Evolutionary conservation across 2,329 filamentous ascomycete genomes (phyloP).

Genomic region (Parascedosporium putredinis): DNA sequence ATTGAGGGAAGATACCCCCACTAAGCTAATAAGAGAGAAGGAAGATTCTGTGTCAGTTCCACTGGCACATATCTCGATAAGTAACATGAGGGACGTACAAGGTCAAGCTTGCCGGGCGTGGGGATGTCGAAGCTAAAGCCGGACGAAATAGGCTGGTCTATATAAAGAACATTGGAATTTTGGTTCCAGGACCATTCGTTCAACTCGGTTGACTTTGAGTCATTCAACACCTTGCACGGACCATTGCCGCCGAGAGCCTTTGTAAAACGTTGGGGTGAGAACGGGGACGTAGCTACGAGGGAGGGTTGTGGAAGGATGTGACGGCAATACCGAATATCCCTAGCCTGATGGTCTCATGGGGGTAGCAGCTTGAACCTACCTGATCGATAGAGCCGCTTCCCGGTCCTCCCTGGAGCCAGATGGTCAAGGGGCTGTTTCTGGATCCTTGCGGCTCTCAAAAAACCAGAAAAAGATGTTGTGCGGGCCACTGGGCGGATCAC

Average conservation of each 20-base stretch:
- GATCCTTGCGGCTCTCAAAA: constrained; percentile 29
- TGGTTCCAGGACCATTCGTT: constrained; percentile 58
- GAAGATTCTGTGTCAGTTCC: too few species aligned
- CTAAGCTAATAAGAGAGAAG: too few species aligned
- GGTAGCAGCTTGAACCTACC: constrained; percentile 17
- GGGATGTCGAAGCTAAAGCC: constrained; percentile 57
- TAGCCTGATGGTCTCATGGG: too few species aligned
- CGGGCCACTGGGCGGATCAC: constrained; percentile 6
- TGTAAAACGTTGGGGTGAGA: too few species aligned
- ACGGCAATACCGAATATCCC: too few species aligned
- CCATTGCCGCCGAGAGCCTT: constrained; percentile 35
- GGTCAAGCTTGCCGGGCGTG: constrained; percentile 48
- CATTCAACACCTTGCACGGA: constrained; percentile 39
- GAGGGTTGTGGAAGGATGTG: too few species aligned
- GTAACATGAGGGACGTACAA: constrained; percentile 26
- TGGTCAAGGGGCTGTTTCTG: constrained; percentile 14
- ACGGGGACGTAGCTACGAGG: too few species aligned
- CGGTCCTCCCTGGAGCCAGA: constrained; percentile 60
- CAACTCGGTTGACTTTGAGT: constrained; percentile 43
- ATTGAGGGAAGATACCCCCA: too few species aligned
- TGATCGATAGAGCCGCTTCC: constrained; percentile 55
- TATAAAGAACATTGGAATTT: constrained; percentile 42
- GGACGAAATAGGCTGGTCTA: constrained; percentile 57
- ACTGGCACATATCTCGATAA: too few species aligned
- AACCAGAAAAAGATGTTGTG: constrained; percentile 41